Conservation (phyloP, 371 early-diverging fungal genomes). For the Choanephora cucurbitarum region DNA sequence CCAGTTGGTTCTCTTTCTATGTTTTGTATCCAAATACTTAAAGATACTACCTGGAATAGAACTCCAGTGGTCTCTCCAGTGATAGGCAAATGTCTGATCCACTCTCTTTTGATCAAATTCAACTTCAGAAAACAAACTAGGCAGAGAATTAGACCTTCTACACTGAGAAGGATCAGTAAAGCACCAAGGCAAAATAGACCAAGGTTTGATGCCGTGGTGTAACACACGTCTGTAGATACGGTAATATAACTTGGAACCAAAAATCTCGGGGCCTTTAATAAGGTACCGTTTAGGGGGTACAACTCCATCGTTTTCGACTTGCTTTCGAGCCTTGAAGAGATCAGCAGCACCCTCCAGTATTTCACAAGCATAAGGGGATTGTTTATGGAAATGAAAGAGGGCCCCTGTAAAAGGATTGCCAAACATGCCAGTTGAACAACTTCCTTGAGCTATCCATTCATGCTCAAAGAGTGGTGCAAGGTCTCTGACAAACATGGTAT, state of each 20-base stretch:
- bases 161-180: slow-evolving; percentile 36
- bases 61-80: slow-evolving; percentile 38
- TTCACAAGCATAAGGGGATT: slow-evolving; percentile 46
- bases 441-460: slow-evolving; percentile 47
- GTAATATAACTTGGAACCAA: slow-evolving; percentile 34
- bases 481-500: slow-evolving; percentile 48
- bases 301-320: slow-evolving; percentile 1
- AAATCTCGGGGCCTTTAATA: slow-evolving; percentile 27
- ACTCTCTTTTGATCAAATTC: slow-evolving; percentile 32
- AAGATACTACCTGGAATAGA: slow-evolving; percentile 28
- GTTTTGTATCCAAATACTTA: slow-evolving; percentile 24
- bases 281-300: slow-evolving; percentile 15
- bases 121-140: slow-evolving; percentile 24
- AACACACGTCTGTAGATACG: slow-evolving; percentile 31
- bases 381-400: slow-evolving; percentile 32
- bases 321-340: slow-evolving; percentile 20
- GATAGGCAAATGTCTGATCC: slow-evolving; percentile 34
- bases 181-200: slow-evolving; percentile 42
- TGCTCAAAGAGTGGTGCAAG: slow-evolving; percentile 42
- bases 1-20: slow-evolving; percentile 23
- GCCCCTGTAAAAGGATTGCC: slow-evolving; percentile 41
- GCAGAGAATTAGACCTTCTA: slow-evolving; percentile 30
- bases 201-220: slow-evolving; percentile 34
- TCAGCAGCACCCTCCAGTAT: slow-evolving; percentile 33
- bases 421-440: slow-evolving; percentile 34